Base-by-base conservation (phyloP, 495 filamentous ascomycete species). In the Penicillium antarcticum region DNA sequence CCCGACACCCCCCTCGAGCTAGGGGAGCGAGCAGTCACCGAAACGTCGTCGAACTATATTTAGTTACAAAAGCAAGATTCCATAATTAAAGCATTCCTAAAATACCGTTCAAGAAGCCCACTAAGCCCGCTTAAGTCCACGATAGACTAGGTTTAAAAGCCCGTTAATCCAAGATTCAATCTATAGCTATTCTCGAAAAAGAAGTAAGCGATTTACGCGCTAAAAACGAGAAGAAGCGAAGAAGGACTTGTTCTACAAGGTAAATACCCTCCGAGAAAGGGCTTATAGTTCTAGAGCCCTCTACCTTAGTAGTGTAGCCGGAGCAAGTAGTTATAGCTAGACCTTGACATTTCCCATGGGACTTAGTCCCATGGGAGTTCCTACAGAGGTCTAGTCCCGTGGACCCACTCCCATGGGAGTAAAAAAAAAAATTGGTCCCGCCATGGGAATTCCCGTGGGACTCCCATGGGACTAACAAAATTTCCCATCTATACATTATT, bases 131-230 rank as follows among this genome's bases (percentile, higher is more conserved):
- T n/a, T 10, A n/a, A 50, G 0, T 12, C 33, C 18, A n/a, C 37
- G 5, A 18, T 50, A 50, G 23, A 50, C 32, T n/a, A 50, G 36
- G 12, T 50, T 50, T 50, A 50, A 50, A 41, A n/a, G 36, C 14
- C 24, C 42, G 8, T n/a, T 10, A 50, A 26, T 14, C 42, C 17
- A 34, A 14, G 2, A 50, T 50, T 4, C 37, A 50, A 29, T 16
- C 10, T 5, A 26, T 16, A 4, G 29, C 38, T 19, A 3, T 50
- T 34, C 47, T 50, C 16, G 47, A 29, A 26, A 16, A 51, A 40
- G 29, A 42, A 51, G 16, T 17, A 18, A 19, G 21, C 21, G 29
- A 34, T 21, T 51, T 51, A 42, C 38, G 29, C 47, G 21, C 21
- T 23, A 23, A 23, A 23, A 23, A 23, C 21, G 21, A 23, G 21